Evolutionary conservation across 306 rosid species (phyloP), one percentile per base, ranked within the genome.

Genomic region (Cotoneaster glaucophyllus): DNA sequence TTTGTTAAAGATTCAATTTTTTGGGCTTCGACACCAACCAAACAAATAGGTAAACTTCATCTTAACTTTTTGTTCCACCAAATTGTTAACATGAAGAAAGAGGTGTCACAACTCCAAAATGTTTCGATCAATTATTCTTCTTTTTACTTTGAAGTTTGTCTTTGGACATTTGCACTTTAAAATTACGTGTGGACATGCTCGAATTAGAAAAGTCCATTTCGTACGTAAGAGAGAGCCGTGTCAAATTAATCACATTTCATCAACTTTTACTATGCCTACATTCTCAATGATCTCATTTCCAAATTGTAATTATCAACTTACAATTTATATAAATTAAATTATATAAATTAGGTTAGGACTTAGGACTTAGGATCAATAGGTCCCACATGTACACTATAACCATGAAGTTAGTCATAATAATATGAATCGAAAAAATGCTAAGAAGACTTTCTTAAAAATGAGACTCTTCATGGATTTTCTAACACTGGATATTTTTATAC

Each of bases 221-320:
- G 19, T 50, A 11, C 14, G 19, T 3, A 21, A 53, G 57, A 24
- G 7, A 3, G 56, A 44, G 12, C 19, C 54, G 61, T 31, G 73
- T 65, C 70, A 65, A 50, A 65, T 21, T 37, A 44, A 43, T 57
- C 22, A 31, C 31, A 44, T 22, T 37, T 28, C 24, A 17, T 79
- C 54, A 66, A 24, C 75, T 80, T 80, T 74, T 71, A 66, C 89
- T 70, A 85, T 85, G 15, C 37, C 21, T 34, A 76, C 81, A 85
- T 85, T 83, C 80, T 64, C 19, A 28, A 71, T 65, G 9, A 82
- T 82, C 64, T 2, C 5, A 75, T 80, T 75, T 70, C 81, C 57
- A 72, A 73, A 78, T 85, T 85, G 73, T 65, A 79, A 79, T 80
- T 70, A 77, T 72, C 28, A 32, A 57, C 59, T 34, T 15, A 15